These are phyloP conservation scores for Gastrolobium villosum DNA, from an alignment of 306 rosid species.

Conservation along the genomic window DNA sequence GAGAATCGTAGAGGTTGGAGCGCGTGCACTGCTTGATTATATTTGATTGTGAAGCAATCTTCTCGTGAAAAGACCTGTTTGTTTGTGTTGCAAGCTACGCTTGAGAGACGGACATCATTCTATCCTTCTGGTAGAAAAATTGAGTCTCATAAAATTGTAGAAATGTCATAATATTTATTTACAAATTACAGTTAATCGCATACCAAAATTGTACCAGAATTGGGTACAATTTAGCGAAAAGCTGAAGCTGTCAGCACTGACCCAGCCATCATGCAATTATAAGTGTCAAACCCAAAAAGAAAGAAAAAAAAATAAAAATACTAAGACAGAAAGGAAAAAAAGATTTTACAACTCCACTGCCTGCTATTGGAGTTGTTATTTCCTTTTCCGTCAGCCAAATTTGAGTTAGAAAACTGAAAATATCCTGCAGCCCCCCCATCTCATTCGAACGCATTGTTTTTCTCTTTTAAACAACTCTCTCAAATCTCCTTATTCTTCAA, in stretches of 20 bases:
- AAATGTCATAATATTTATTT: constrained; percentile 21
- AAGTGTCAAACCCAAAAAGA: not conserved
- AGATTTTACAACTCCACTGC: constrained; percentile 35
- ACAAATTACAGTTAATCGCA: constrained; percentile 38
- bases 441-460: not conserved
- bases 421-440: not conserved
- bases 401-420: not conserved
- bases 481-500: constrained; percentile 56
- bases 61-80: too few relatives aligned
- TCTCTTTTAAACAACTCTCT: not conserved
- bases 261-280: not conserved
- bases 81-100: not conserved
- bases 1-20: not conserved
- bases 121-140: not conserved
- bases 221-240: constrained; percentile 12
- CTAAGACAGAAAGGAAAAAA: constrained; percentile 12
- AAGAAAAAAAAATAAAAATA: not conserved
- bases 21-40: not conserved
- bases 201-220: constrained; percentile 15
- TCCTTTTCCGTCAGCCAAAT: constrained; percentile 4
- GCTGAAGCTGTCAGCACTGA: constrained; percentile 12
- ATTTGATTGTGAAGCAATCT: not conserved
- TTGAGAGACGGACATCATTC: not conserved
- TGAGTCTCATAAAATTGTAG: not conserved
- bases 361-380: constrained; percentile 10